phyloP scores from a whole-genome alignment of 2,329 filamentous ascomycete genomes.

The Fusarium tricinctum region DNA sequence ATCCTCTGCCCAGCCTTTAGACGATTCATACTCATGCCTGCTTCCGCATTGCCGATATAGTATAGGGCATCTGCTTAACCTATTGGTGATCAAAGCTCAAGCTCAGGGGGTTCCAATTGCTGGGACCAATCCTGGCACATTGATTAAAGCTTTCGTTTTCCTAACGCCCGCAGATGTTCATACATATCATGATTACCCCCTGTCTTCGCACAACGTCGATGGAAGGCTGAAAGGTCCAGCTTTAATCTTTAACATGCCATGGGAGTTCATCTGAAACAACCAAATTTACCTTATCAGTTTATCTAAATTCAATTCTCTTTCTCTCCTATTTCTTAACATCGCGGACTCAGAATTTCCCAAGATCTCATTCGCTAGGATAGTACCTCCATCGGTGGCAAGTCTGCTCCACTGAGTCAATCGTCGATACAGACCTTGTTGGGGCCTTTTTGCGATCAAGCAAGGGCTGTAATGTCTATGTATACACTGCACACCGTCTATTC shows the following conservation, averaged over 20 bases:
- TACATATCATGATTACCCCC: conserved; percentile 3
- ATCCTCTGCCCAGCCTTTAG: conserved; percentile 12
- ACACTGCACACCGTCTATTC: background rate
- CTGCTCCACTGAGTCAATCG: conserved; percentile 20
- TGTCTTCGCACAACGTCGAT: conserved; percentile 21
- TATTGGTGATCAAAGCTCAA: conserved; percentile 25
- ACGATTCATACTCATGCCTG: conserved; percentile 2
- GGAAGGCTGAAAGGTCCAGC: conserved; percentile 11
- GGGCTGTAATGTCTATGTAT: background rate
- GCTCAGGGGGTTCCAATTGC: conserved; percentile 20
- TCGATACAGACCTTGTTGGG: conserved; percentile 19
- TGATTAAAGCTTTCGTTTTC: conserved; percentile 31
- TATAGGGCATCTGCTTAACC: background rate
- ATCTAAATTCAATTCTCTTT: background rate
- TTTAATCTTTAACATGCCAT: background rate
- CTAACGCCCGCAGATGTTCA: conserved; percentile 40
- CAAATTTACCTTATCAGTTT: conserved; percentile 23
- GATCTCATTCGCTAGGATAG: background rate
- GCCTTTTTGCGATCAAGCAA: conserved; percentile 18
- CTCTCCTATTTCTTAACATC: conserved; percentile 10
- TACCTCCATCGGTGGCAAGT: conserved; percentile 11
- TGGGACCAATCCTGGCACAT: conserved; percentile 37
- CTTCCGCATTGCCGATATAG: conserved; percentile 14
- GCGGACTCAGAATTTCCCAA: background rate
- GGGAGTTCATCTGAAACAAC: conserved; percentile 31